Base-by-base conservation (phyloP, 1,284 basidiomycete species). In the Pseudozyma sp. region DNA sequence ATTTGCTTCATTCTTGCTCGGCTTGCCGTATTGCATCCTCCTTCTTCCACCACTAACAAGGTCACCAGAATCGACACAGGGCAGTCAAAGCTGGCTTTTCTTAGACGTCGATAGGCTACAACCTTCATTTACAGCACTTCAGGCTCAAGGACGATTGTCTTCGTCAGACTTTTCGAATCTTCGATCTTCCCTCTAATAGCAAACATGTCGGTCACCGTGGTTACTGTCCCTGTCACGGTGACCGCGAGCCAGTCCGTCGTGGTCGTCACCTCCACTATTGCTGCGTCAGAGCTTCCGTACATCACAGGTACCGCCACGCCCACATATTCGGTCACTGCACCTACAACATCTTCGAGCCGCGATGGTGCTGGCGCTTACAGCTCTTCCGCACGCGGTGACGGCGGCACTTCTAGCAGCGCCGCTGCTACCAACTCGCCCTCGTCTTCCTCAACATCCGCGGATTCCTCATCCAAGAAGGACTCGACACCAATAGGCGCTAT, bases 161-260 rank as follows among this genome's bases (percentile, higher is more conserved):
- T 40, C 39, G 11, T 40, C 2, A n/a, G 39, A n/a, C 39, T n/a
- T 40, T n/a, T 13, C 39, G 39, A 40, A 40, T 8, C 39, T 40
- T n/a, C 9, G 19, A 25, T 8, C 14, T 18, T 11, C 21, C 19
- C 10, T 47, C 19, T 12, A 18, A 25, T 12, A 21, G 10, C 16
- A 18, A 60, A 16, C 55, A 70, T 70, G 67, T 63, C 66, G 16
- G 39, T 49, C 10, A 40, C 55, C 7, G 57, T 70, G 13, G 57
- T 63, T 6, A 63, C 67, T 8, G 57, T 49, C 0, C 36, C 61
- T 5, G 57, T 70, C 34, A 64, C 67, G 4, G 61, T 58, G 43
- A 70, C 67, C 11, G 67, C 60, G 10, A 64, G 60, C 43, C 52
- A 59, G 47, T 70, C 57, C 5, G 57, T 70, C n/a, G 53, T 70